Conservation (phyloP, 2,329 filamentous ascomycete species). For the Penicillium sp. region DNA sequence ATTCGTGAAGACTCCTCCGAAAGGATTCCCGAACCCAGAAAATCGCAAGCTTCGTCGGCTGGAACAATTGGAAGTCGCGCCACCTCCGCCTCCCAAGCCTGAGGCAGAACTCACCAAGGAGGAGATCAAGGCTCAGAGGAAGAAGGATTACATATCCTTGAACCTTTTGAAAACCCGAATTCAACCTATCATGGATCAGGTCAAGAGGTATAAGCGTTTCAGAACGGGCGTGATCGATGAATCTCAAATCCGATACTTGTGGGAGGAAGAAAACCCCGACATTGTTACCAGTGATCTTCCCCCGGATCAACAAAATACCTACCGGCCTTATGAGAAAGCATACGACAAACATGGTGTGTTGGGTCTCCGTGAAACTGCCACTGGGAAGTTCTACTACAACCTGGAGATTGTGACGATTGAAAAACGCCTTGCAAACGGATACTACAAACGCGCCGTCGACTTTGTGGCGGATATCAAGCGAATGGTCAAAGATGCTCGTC, state of each 20-base stretch:
- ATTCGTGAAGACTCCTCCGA: conserved; percentile 69
- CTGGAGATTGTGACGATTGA: conserved; percentile 87
- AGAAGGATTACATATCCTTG: conserved; percentile 71
- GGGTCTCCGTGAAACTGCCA: conserved; percentile 65
- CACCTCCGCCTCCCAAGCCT: conserved; percentile 58
- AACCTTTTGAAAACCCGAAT: conserved; percentile 82
- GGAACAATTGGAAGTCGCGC: conserved; percentile 66
- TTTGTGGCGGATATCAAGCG: conserved; percentile 81
- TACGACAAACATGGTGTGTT: conserved; percentile 69
- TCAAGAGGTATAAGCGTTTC: conserved; percentile 89
- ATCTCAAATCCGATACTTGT: conserved; percentile 66
- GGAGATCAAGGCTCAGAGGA: conserved; percentile 69
- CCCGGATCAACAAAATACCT: conserved; percentile 49
- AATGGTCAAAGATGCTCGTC: conserved; percentile 74
- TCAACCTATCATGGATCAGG: conserved; percentile 94
- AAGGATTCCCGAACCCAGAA: conserved; percentile 76
- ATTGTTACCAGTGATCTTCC: conserved; percentile 53
- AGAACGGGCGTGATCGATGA: conserved; percentile 69
- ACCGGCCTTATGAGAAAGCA: conserved; percentile 68
- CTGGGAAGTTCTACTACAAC: conserved; percentile 87
- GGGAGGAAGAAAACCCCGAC: conserved; percentile 70
- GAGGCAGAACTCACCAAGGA: conserved; percentile 60
- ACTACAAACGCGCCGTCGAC: conserved; percentile 81
- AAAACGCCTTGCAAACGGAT: conserved; percentile 91
- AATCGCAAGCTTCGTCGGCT: conserved; percentile 80